Base-by-base conservation (phyloP, 108 stramenopile genomes). In the Mediolabrus comicus region DNA sequence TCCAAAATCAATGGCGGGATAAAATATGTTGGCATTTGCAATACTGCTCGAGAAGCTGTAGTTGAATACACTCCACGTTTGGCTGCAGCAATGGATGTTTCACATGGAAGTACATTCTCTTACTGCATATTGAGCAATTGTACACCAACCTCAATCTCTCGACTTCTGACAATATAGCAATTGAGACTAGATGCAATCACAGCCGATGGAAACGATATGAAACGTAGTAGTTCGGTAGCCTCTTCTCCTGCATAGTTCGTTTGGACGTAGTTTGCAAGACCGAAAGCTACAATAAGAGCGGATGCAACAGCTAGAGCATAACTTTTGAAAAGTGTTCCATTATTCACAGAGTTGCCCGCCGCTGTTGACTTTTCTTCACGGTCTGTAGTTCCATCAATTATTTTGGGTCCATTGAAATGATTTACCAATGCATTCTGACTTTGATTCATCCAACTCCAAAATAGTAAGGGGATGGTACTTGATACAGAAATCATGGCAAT, bases 381-480 rank as follows among this genome's bases (percentile, higher is more conserved):
- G n/a, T n/a, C 22, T 22, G 46, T 16, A 22, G 22, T 16, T 46
- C 13, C 19, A 49, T 57, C 38, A 31, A 35, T 19, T 19, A 7
- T 57, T 57, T 36, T 57, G 35, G 77, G 72, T 1, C 86, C 87
- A 62, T 90, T 90, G 49, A 86, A 84, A 73, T 92, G 94, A 30
- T 86, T 96, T 36, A 96, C 90, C 35, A 92, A 53, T 30, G 96
- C 96, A 79, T 96, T 96, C 55, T 92, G 94, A 39, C 75, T 83
- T 59, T 96, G 96, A 68, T 96, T 96, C 16, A 84, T 55, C 84
- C 88, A 94, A 51, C 90, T 90, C 89, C 92, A 92, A 72, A 91
- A 92, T 11, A 94, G 59, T 12, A 93, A 49, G 9, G 86, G 70
- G 3, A 68, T 59, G 0, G 89, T 91, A 16, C 82, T 77, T 7